Base-by-base conservation (phyloP, 768 basidiomycete genomes). In the Pulveroboletus frians region DNA sequence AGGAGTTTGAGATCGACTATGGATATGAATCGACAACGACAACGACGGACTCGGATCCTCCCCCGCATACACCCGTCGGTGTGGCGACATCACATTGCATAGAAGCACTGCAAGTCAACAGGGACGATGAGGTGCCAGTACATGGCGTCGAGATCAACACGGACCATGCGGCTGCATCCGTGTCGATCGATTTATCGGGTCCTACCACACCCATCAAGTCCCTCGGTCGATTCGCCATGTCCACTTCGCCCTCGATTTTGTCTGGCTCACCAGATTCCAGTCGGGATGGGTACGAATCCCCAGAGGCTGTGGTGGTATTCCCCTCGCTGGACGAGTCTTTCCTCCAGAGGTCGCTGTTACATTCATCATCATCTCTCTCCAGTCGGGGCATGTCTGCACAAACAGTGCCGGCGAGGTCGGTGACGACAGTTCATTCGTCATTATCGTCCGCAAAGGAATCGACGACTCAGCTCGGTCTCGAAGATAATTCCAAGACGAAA, bases 11-110 rank as follows among this genome's bases (percentile, higher is more conserved):
- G 51, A 61, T 47, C 1, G 62, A 62, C 34, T 57, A 62, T 32
- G 62, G 51, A 18, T 64, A 64, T 9, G 62, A 63, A 31, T 63
- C 62, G 5, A 50, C 60, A 9, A 62, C 62, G 17, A 64, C 62
- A 1, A 65, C 54, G 3, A 63, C 62, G 8, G 60, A 63, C 44
- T 63, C 62, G 5, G 57, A 59, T 50, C 62, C 63, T 50, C 52
- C 49, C 14, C 62, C 62, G 7, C 57, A 62, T 14, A 63, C 62
- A n/a, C 62, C 62, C 14, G 30, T 62, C 39, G 57, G 62, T 20
- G 35, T 40, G 38, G 9, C 30, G 8, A 35, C 46, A 5, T 38
- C 51, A 0, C 51, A 44, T 40, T 49, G 52, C 14, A 39, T 47
- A 7, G 50, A 48, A 31, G 46, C 32, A 4, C 27, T 46, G 2